Evolutionary conservation across 2,329 filamentous ascomycete genomes (phyloP), one percentile per base, ranked within the genome.

Genomic region (Fusarium sp.): DNA sequence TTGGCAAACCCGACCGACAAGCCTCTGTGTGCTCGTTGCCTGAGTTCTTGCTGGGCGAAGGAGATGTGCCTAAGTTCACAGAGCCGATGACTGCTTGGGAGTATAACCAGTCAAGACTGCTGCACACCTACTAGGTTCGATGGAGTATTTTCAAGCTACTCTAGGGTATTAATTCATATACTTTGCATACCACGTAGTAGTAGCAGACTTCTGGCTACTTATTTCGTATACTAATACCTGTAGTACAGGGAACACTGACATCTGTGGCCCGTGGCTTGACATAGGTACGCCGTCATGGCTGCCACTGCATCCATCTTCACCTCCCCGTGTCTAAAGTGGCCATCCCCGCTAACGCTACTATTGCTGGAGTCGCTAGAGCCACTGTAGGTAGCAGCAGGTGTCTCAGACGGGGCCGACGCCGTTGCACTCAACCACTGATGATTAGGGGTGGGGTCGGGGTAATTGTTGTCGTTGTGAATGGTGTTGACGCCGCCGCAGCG

Each of bases 71-170:
- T 41, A 55, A 55, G 52, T 55, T 55, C 52, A 55, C 52, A 45
- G 52, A 55, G 41, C 52, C 52, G 52, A 55, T 55, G 52, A 55
- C 52, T 45, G 52, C 52, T 55, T 55, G 52, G 52, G 52, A 45
- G 52, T 55, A 55, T 27, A 55, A 55, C 27, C 52, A 55, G 52
- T 55, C 52, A 41, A 55, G 52, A 45, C 29, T 55, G 41, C 5
- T 45, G 40, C 52, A 55, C 40, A 55, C 52, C 27, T 55, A 55
- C 52, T 55, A 55, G 27, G 52, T 55, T 45, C 27, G 16, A 46
- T 45, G 15, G 8, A 45, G 40, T 55, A 45, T 55, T 54, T 55
- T 29, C 40, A 45, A 55, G 52, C 41, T 25, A 45, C 40, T 55
- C 24, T 52, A 43, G 29, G 52, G 52, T 55, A 55, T 13, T 55